Percentiles rank a stretch among this genome's conserved stretches.
These are phyloP conservation scores for Cladosporium sphaerospermum DNA, from an alignment of 2,329 filamentous ascomycete species.

Conservation along the genomic window DNA sequence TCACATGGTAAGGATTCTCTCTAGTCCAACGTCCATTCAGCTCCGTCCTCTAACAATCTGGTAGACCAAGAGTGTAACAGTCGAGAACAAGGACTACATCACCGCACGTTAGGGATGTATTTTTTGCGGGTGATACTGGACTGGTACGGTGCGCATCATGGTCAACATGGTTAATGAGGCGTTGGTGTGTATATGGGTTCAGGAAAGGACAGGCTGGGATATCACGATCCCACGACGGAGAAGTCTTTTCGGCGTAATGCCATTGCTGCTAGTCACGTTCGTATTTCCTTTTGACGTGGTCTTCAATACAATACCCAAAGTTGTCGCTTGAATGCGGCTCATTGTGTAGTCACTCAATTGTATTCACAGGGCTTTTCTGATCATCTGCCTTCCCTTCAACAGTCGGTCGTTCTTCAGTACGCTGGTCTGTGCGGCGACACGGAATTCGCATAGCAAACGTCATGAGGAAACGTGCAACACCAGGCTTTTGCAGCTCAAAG, in stretches of 20 bases:
- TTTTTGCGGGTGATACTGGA: neutral
- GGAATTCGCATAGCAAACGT: neutral
- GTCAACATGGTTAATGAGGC: slow-evolving; percentile 2
- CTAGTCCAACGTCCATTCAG: neutral
- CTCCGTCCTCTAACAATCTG: slow-evolving; percentile 1
- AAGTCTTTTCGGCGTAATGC: no score
- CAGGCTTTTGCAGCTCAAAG: neutral
- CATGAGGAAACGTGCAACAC: neutral
- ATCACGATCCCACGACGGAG: no score
- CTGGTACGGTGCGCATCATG: neutral
- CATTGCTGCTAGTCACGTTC: no score
- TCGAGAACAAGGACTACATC: slow-evolving; percentile 47
- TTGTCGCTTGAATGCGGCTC: no score
- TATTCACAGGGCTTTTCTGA: no score
- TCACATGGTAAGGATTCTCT: slow-evolving; percentile 61
- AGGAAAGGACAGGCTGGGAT: no score
- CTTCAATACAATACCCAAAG: no score
- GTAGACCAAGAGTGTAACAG: slow-evolving; percentile 49
- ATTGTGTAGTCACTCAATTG: no score
- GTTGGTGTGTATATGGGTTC: neutral
- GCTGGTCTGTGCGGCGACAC: no score
- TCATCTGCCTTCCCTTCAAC: no score
- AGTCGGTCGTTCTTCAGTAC: no score
- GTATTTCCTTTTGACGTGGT: no score
- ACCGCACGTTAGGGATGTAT: neutral